phyloP scores from a whole-genome alignment of 177 flowering plant genomes.

The Telopea speciosissima region DNA sequence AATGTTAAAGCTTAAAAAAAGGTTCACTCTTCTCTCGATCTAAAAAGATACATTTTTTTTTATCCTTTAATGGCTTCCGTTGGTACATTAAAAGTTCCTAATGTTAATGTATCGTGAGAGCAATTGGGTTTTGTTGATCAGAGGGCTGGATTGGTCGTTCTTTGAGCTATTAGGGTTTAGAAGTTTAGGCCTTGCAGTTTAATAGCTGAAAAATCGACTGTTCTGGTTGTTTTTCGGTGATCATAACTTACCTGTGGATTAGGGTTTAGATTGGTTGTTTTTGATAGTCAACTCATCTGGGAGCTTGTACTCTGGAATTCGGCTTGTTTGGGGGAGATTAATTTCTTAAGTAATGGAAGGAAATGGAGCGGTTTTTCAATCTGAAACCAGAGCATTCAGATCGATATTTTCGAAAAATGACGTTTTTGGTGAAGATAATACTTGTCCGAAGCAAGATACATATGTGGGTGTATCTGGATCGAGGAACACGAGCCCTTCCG shows the following conservation, averaged over 20 bases:
- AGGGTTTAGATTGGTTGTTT: too few relatives aligned
- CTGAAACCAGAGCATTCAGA: constrained; percentile 23
- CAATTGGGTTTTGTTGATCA: not conserved
- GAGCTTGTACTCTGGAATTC: not conserved
- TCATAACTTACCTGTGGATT: too few relatives aligned
- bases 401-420: constrained; percentile 17
- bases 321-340: not conserved
- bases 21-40: too few relatives aligned
- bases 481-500: constrained; percentile 65
- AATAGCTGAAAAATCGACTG: too few relatives aligned
- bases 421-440: constrained; percentile 30
- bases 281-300: not conserved
- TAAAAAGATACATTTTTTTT: too few relatives aligned
- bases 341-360: constrained; percentile 26
- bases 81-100: too few relatives aligned
- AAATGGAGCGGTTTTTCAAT: constrained; percentile 34
- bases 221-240: too few relatives aligned
- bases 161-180: not conserved
- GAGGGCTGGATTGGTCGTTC: not conserved
- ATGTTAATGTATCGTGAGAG: not conserved
- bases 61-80: too few relatives aligned
- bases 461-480: constrained; percentile 41
- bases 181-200: not conserved
- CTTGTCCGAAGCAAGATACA: constrained; percentile 28
- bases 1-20: not conserved